Percentiles rank a stretch among this genome's conserved stretches.
Evolutionary conservation across 2,329 filamentous ascomycete genomes (phyloP).

Genomic region (Sclerotinia subarctica): DNA sequence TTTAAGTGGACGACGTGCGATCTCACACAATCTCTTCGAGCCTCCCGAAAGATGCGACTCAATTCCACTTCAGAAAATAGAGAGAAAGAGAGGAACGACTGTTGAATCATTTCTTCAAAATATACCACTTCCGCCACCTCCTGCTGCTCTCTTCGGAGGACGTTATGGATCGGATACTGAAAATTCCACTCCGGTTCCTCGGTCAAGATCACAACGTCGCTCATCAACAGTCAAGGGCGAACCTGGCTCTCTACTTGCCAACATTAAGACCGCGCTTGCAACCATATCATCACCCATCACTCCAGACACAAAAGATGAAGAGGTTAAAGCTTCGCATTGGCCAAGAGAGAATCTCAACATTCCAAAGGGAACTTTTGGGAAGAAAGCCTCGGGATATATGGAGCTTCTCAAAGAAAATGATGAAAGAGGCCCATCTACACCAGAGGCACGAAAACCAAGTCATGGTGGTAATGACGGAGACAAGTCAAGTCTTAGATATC

Average conservation of each 20-base stretch:
- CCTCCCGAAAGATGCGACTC: constrained; percentile 24
- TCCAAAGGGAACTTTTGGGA: constrained; percentile 5
- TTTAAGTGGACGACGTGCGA: constrained; percentile 13
- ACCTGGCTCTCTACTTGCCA: constrained; percentile 11
- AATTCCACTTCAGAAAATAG: constrained; percentile 29
- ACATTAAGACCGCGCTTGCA: constrained; percentile 19
- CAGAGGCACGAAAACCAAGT: not conserved
- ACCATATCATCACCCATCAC: constrained; percentile 16
- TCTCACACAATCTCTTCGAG: constrained; percentile 17
- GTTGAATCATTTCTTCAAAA: constrained; percentile 20
- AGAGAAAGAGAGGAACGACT: constrained; percentile 8
- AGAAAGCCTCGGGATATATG: not conserved
- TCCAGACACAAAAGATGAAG: constrained; percentile 1
- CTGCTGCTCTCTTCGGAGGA: constrained; percentile 15
- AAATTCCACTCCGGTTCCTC: constrained; percentile 11
- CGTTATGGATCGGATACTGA: constrained; percentile 11
- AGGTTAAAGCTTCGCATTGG: constrained; percentile 2
- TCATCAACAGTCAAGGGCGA: not conserved
- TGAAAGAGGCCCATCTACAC: constrained; percentile 2
- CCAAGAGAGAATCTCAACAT: constrained; percentile 10
- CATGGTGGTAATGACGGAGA: not conserved
- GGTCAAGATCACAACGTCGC: constrained; percentile 14
- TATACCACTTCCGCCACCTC: constrained; percentile 24
- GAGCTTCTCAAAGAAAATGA: not conserved
- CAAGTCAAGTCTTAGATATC: constrained; percentile 1